phyloP scores from a whole-genome alignment of 2,329 filamentous ascomycete species.

The Uncinocarpus reesii region DNA sequence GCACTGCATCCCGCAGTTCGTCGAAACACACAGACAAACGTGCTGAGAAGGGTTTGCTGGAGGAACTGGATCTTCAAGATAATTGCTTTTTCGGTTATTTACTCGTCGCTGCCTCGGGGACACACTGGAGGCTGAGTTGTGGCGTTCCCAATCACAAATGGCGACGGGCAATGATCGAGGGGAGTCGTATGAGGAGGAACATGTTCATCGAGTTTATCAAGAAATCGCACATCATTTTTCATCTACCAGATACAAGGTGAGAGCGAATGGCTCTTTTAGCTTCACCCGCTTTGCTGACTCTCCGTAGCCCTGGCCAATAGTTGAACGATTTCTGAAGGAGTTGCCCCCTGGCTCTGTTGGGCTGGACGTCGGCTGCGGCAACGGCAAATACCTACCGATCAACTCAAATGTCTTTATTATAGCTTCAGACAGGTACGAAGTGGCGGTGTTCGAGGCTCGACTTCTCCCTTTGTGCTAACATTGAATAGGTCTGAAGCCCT shows the following conservation, averaged over 20 bases:
- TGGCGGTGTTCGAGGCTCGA: not conserved
- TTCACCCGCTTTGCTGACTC: constrained; percentile 4
- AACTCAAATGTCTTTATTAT: constrained; percentile 69
- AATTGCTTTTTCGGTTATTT: not conserved
- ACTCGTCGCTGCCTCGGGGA: too few relatives aligned
- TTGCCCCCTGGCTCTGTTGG: constrained; percentile 64
- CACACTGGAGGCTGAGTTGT: too few relatives aligned
- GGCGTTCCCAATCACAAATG: not conserved
- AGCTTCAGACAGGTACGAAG: constrained; percentile 66
- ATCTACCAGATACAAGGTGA: constrained; percentile 52
- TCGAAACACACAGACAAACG: not conserved
- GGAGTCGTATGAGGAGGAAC: constrained; percentile 61
- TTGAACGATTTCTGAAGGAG: constrained; percentile 62
- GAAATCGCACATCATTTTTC: constrained; percentile 43
- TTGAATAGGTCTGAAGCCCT: constrained; percentile 47
- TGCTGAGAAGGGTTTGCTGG: too few relatives aligned
- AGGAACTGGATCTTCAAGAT: too few relatives aligned
- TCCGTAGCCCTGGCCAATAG: constrained; percentile 74
- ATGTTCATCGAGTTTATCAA: constrained; percentile 85
- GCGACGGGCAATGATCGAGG: not conserved
- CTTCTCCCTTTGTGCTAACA: constrained; percentile 31
- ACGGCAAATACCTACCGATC: constrained; percentile 85
- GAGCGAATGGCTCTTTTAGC: constrained; percentile 7
- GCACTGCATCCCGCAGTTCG: not conserved
- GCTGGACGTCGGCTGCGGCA: constrained; percentile 87